phyloP scores from a whole-genome alignment of 176 grass and related monocot genomes.

The Rhynchospora breviuscula region DNA sequence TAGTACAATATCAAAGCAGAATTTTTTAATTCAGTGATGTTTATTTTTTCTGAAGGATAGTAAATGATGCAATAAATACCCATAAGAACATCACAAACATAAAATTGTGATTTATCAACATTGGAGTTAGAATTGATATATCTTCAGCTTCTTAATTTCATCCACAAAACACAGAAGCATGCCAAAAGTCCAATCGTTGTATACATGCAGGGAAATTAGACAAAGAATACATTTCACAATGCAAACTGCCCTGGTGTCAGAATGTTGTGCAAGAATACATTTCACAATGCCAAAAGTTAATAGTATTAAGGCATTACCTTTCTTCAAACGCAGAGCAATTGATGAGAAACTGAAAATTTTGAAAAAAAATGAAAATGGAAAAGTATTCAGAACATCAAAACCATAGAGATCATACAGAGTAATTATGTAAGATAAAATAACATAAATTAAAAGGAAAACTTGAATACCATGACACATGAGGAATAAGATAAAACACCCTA shows the following conservation, averaged over 20 bases:
- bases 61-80: not conserved
- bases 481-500: too few species aligned
- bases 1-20: not conserved
- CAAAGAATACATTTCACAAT: not conserved
- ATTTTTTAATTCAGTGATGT: not conserved
- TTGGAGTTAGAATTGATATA: not conserved
- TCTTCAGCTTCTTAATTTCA: not conserved
- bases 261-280: not conserved
- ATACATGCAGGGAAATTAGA: not conserved
- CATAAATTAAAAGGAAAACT: too few species aligned
- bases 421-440: too few species aligned
- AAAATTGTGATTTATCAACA: not conserved
- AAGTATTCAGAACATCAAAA: too few species aligned
- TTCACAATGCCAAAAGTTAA: too few species aligned
- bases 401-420: too few species aligned
- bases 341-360: too few species aligned
- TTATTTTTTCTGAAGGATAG: not conserved
- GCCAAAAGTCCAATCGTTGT: not conserved
- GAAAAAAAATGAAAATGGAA: too few species aligned
- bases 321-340: too few species aligned
- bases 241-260: slow-evolving; percentile 7
- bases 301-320: too few species aligned
- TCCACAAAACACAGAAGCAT: not conserved
- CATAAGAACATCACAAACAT: not conserved
- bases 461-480: too few species aligned